These are phyloP conservation scores for Thoreauomyces humboldtii DNA, from an alignment of 192 early-diverging fungal species.

Conservation along the genomic window DNA sequence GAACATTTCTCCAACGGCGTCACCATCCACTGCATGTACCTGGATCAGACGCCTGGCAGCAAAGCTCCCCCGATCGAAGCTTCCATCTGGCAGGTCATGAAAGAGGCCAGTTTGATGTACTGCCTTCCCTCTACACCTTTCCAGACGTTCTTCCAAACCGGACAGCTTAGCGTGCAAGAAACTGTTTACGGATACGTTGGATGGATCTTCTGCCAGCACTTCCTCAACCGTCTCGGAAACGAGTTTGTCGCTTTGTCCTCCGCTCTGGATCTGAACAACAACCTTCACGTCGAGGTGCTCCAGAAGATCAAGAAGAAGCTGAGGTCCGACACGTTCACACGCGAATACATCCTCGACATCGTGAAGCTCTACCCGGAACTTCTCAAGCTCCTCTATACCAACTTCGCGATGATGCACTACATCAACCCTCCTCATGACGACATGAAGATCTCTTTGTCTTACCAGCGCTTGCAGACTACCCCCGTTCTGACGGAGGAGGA, in stretches of 20 bases:
- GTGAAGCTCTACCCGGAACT: constrained; percentile 92
- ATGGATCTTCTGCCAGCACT: constrained; percentile 99
- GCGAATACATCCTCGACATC: constrained; percentile 97
- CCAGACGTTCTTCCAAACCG: constrained; percentile 90
- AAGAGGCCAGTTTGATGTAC: constrained; percentile 95
- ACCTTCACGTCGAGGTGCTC: constrained; percentile 86
- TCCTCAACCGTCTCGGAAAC: constrained; percentile 93
- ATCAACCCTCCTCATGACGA: constrained; percentile 61
- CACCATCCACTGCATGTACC: constrained; percentile 89
- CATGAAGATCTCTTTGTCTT: constrained; percentile 75
- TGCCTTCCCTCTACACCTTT: constrained; percentile 93
- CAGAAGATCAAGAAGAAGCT: constrained; percentile 97
- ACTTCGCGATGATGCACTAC: constrained; percentile 95
- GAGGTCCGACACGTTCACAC: constrained; percentile 95
- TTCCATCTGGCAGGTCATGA: constrained; percentile 89
- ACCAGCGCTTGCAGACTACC: constrained; percentile 79
- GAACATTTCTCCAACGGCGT: constrained; percentile 99
- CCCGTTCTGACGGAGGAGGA: constrained; percentile 78
- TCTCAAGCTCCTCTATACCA: constrained; percentile 86
- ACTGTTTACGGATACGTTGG: constrained; percentile 92
- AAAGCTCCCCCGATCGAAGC: constrained; percentile 82
- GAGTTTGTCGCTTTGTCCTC: constrained; percentile 85
- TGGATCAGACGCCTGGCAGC: constrained; percentile 77
- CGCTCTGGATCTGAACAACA: constrained; percentile 78
- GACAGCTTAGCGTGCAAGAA: constrained; percentile 88